Evolutionary conservation across 192 early-diverging fungal genomes (phyloP).

Genomic region (Coemansia sp.): DNA sequence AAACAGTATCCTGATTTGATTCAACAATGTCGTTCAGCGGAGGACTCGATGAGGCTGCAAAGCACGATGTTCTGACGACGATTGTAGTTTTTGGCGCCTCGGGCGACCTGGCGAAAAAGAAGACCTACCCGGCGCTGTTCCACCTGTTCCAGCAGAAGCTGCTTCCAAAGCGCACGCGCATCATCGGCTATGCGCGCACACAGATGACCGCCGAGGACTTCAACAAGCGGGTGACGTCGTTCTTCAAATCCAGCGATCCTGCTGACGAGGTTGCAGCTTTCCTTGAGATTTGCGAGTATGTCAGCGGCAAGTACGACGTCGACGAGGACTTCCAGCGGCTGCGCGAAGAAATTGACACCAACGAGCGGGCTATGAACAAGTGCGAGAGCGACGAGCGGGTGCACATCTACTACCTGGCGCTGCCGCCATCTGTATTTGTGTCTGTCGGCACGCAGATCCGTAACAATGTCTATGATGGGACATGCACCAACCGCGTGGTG

Average conservation of each 20-base stretch:
- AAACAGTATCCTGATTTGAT: neutral
- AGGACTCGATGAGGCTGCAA: slow-evolving; percentile 47
- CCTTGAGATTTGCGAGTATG: slow-evolving; percentile 71
- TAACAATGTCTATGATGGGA: slow-evolving; percentile 62
- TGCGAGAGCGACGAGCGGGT: slow-evolving; percentile 55
- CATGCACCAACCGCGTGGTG: slow-evolving; percentile 78
- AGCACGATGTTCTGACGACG: slow-evolving; percentile 51
- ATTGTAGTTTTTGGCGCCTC: slow-evolving; percentile 81
- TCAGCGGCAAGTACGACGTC: slow-evolving; percentile 81
- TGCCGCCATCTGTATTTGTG: slow-evolving; percentile 94
- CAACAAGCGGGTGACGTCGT: slow-evolving; percentile 63
- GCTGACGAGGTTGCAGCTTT: slow-evolving; percentile 57
- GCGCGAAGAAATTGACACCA: slow-evolving; percentile 58
- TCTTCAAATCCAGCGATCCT: slow-evolving; percentile 48
- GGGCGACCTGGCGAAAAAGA: slow-evolving; percentile 97
- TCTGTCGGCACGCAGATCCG: slow-evolving; percentile 75
- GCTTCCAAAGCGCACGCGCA: slow-evolving; percentile 68
- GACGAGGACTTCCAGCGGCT: slow-evolving; percentile 69
- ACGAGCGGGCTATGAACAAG: slow-evolving; percentile 53
- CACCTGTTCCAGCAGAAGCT: slow-evolving; percentile 84
- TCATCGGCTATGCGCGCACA: slow-evolving; percentile 91
- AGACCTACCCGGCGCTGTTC: slow-evolving; percentile 96
- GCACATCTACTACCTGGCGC: slow-evolving; percentile 92
- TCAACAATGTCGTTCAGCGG: slow-evolving; percentile 45
- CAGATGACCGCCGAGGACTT: slow-evolving; percentile 71